Conservation (phyloP, 2,329 filamentous ascomycete genomes). For the Onygena corvina region DNA sequence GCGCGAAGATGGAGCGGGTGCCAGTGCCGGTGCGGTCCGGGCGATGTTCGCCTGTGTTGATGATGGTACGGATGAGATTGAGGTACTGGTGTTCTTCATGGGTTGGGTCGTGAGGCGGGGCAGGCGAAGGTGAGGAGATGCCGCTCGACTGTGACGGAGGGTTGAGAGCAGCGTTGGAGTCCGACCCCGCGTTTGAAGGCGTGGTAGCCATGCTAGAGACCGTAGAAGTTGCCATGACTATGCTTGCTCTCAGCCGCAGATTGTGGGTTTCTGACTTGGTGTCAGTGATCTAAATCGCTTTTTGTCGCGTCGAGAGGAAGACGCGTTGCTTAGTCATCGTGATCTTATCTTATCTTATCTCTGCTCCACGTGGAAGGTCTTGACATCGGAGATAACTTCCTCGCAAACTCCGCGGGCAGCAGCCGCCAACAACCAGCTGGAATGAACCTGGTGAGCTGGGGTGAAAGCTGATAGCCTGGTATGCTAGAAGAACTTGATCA, state of each 20-base stretch:
- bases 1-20: slow-evolving; percentile 79
- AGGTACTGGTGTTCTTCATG: slow-evolving; percentile 96
- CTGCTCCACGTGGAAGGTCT: too few relatives aligned
- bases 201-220: neutral
- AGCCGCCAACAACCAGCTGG: too few relatives aligned
- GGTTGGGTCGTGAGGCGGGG: slow-evolving; percentile 19
- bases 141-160: neutral
- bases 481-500: too few relatives aligned
- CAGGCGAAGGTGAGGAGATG: neutral
- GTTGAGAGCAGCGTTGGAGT: slow-evolving; percentile 1
- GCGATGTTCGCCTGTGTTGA: slow-evolving; percentile 71
- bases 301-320: neutral
- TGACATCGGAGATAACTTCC: too few relatives aligned
- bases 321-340: neutral
- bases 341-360: slow-evolving; percentile 2
- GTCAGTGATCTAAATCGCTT: neutral
- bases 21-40: slow-evolving; percentile 91
- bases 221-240: neutral
- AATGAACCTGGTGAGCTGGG: too few relatives aligned
- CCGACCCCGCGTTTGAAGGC: neutral
- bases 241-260: neutral
- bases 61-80: slow-evolving; percentile 72
- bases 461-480: too few relatives aligned
- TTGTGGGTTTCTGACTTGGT: neutral
- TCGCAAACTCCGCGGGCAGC: too few relatives aligned